Evolutionary conservation across 164 flowering plant species (phyloP), one percentile per base, ranked within the genome.

Genomic region (Sextonia rubra): DNA sequence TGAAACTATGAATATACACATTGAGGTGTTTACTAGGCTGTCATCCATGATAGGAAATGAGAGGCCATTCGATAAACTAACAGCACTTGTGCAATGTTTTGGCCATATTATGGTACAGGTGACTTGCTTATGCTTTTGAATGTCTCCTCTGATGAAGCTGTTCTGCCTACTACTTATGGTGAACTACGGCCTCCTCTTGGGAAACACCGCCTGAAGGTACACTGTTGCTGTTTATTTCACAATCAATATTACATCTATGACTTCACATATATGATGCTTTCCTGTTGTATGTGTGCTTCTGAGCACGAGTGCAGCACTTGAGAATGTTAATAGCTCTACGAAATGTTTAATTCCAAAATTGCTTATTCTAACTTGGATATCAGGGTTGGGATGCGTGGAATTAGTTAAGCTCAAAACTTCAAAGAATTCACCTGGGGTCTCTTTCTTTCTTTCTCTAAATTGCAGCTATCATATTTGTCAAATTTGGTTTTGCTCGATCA

Each of bases 101-200:
- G 44, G 44, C 44, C 60, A 65, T 74, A 48, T 62, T 62, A 58
- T 82, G 72, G 30, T 81, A 77, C 83, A 92, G 97, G 90, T 63
- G 91, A 91, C 70, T 80, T 94, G 85, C 91, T 94, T 66, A 73
- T 70, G 84, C 90, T 92, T 77, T 80, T 94, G 83, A 84, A 85
- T 79, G 85, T 92, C 69, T 80, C 89, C 56, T 86, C 87, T 71
- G 94, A 91, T 75, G 90, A 88, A 68, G 90, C 84, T 74, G 63
- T 90, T 72, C 79, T 94, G 77, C 90, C 91, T 9, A 89, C 97
- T 20, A 86, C 97, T 24, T 94, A 90, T 83, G 98, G 98, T 64
- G 90, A 91, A 77, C 76, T 94, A 27, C 86, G 81, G 78, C 98
- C 99, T 48, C 99, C 99, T 73, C 91, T 93, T 60, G 99, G 99